A percentile compares a stretch with the other conserved stretches of the same genome.
phyloP scores from a whole-genome alignment of 352 stramenopile genomes.

The Phytopythium vexans region DNA sequence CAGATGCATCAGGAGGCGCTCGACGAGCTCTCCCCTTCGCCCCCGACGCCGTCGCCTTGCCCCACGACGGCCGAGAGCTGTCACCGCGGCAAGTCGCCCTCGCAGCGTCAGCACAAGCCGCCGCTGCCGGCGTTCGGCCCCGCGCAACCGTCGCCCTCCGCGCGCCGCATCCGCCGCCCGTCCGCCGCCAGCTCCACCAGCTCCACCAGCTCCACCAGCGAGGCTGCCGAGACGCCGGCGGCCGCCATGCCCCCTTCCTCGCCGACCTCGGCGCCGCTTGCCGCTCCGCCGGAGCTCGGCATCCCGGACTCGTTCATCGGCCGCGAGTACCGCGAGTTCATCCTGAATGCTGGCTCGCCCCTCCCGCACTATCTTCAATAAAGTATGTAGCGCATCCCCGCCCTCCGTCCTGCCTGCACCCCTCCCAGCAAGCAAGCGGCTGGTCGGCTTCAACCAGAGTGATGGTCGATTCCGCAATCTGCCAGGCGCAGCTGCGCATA shows the following conservation, averaged over 20 bases:
- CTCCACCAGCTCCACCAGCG: neutral
- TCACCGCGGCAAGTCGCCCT: constrained; percentile 12
- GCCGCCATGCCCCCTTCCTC: neutral
- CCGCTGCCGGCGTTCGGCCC: constrained; percentile 10
- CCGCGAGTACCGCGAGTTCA: constrained; percentile 49
- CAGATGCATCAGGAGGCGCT: constrained; percentile 25
- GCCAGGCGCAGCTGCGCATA: too few species aligned
- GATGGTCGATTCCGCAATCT: too few species aligned
- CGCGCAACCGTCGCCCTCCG: constrained; percentile 1
- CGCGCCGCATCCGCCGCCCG: neutral
- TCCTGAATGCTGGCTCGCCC: constrained; percentile 14
- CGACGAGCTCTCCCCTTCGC: constrained; percentile 17
- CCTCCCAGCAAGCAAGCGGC: too few species aligned
- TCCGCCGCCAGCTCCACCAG: neutral
- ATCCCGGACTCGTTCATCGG: constrained; percentile 58
- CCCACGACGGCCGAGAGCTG: constrained; percentile 12
- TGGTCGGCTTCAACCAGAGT: too few species aligned
- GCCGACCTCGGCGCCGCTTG: constrained; percentile 5
- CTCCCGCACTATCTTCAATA: constrained; percentile 2
- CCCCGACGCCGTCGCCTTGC: neutral
- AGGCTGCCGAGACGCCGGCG: neutral
- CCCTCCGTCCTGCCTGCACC: neutral
- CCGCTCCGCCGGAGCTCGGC: constrained; percentile 14
- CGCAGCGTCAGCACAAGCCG: constrained; percentile 29
- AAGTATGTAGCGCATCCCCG: neutral